These are phyloP conservation scores for Wickerhamiella kurtzmanii DNA, from an alignment of 805 yeast genomes.

Conservation along the genomic window DNA sequence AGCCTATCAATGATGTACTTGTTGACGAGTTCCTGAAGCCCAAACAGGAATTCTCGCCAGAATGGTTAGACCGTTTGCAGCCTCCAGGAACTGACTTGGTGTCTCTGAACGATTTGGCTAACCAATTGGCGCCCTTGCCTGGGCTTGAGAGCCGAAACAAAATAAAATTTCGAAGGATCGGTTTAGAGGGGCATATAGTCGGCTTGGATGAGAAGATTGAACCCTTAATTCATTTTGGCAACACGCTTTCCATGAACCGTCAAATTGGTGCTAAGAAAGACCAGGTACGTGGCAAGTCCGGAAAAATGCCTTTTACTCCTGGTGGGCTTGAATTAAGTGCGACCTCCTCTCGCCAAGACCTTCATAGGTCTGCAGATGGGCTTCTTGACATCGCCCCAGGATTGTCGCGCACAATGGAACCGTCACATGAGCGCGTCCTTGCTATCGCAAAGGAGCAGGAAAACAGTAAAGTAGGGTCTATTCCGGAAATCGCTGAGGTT, in stretches of 20 bases:
- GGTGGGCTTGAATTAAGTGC: conserved; percentile 53
- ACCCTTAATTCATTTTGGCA: conserved; percentile 40
- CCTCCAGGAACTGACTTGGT: conserved; percentile 30
- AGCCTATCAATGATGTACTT: conserved; percentile 17
- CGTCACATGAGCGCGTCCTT: conserved; percentile 10
- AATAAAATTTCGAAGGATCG: conserved; percentile 55
- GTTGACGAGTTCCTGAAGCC: conserved; percentile 46
- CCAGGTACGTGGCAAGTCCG: conserved; percentile 53
- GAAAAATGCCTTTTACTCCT: conserved; percentile 79
- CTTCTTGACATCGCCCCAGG: conserved; percentile 77
- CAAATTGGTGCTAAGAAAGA: conserved; percentile 49
- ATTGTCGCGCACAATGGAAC: conserved; percentile 51
- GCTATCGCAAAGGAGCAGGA: conserved; percentile 3
- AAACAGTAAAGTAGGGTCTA: conserved; percentile 27
- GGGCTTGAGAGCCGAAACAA: conserved; percentile 47
- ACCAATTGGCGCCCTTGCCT: conserved; percentile 45
- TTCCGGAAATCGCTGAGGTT: conserved; percentile 9
- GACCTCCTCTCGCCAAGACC: conserved; percentile 20
- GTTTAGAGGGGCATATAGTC: conserved; percentile 58
- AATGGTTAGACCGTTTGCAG: conserved; percentile 43
- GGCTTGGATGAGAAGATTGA: conserved; percentile 50
- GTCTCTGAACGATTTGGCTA: conserved; percentile 28
- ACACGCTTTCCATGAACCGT: conserved; percentile 64
- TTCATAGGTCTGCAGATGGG: conserved; percentile 63
- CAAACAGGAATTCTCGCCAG: conserved; percentile 49